Evolutionary conservation across 2,329 filamentous ascomycete species (phyloP).

Genomic region (Fusarium paranaense): DNA sequence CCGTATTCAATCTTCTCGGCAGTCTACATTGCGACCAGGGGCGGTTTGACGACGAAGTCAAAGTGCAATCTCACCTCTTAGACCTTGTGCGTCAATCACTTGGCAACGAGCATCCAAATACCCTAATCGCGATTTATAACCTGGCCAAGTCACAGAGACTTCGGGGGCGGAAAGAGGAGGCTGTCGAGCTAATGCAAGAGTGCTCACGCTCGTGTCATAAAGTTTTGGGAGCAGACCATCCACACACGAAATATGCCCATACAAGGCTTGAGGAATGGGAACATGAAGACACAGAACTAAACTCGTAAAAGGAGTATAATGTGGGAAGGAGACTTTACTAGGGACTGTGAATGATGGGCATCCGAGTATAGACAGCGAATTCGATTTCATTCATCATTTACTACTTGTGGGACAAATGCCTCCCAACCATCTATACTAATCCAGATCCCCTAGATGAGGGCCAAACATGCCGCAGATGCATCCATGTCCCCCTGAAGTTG

Average conservation of each 20-base stretch:
- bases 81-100: neutral
- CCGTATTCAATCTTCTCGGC: accelerated
- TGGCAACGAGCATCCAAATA: neutral
- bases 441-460: neutral
- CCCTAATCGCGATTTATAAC: neutral
- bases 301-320: neutral
- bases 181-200: neutral
- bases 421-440: neutral
- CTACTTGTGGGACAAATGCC: neutral
- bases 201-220: neutral
- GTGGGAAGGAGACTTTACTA: neutral
- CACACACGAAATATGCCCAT: neutral
- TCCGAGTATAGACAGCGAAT: neutral
- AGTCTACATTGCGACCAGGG: neutral
- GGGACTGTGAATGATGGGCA: neutral
- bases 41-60: neutral
- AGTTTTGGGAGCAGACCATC: neutral
- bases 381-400: neutral
- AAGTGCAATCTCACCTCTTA: neutral
- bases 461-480: neutral
- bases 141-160: accelerated
- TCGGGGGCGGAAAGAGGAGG: neutral
- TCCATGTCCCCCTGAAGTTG: neutral
- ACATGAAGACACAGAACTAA: neutral
- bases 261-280: neutral